These are phyloP conservation scores for Xylaria curta DNA, from an alignment of 495 filamentous ascomycete genomes.

Conservation along the genomic window DNA sequence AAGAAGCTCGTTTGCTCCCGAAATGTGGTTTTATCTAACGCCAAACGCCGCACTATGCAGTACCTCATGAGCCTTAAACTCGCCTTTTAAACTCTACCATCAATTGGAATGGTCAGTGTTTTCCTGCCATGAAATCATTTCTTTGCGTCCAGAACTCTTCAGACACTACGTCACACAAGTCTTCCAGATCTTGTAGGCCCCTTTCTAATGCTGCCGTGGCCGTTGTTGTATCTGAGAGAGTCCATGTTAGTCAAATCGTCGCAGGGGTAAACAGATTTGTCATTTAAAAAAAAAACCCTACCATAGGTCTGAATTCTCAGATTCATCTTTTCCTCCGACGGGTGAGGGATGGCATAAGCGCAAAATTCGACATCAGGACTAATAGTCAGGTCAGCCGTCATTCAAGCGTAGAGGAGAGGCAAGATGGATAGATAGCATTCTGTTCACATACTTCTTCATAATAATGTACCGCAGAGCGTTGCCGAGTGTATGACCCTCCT, in stretches of 20 bases:
- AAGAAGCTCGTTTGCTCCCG: constrained; percentile 34
- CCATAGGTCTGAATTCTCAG: constrained; percentile 95
- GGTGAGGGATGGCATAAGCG: constrained; percentile 97
- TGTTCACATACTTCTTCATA: constrained; percentile 87
- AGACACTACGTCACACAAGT: constrained; percentile 87
- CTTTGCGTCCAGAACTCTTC: constrained; percentile 78
- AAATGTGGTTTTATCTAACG: constrained; percentile 36
- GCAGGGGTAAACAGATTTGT: neutral
- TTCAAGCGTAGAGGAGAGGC: neutral
- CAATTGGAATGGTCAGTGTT: constrained; percentile 16
- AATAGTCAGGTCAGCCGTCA: constrained; percentile 22
- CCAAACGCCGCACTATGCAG: constrained; percentile 42
- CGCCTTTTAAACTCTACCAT: neutral
- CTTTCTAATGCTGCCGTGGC: constrained; percentile 87
- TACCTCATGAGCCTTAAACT: constrained; percentile 24
- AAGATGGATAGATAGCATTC: neutral
- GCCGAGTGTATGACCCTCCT: constrained; percentile 93
- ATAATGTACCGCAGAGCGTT: constrained; percentile 94
- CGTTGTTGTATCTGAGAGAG: constrained; percentile 74
- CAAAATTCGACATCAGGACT: constrained; percentile 97
- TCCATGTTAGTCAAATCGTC: constrained; percentile 18
- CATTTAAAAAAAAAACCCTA: constrained; percentile 52
- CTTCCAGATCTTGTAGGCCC: constrained; percentile 84
- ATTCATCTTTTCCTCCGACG: constrained; percentile 95
- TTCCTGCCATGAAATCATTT: constrained; percentile 62